phyloP scores from a whole-genome alignment of 2,329 filamentous ascomycete species.

The Magnaporthiopsis rhizophila region DNA sequence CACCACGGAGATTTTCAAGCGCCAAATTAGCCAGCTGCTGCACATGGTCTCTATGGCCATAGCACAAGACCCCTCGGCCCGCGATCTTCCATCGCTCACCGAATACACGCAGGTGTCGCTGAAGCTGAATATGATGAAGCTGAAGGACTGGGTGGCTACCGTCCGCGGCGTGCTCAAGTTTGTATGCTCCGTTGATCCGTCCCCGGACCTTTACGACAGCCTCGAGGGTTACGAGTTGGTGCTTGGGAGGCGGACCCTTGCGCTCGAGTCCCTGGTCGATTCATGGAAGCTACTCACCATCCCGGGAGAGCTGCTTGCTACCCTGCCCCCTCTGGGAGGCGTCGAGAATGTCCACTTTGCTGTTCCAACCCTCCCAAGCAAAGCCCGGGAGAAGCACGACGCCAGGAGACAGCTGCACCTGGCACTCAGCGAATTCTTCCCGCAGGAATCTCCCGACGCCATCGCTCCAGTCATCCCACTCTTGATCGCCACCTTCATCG shows the following conservation, averaged over 20 bases:
- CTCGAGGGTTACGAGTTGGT: conserved; percentile 20
- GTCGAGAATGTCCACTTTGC: conserved; percentile 16
- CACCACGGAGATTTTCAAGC: conserved; percentile 24
- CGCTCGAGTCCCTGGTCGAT: conserved; percentile 31
- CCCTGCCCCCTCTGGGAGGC: not conserved
- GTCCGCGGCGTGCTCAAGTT: conserved; percentile 24
- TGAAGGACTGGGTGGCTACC: conserved; percentile 24
- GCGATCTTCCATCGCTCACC: conserved; percentile 27
- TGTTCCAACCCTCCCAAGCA: conserved; percentile 13
- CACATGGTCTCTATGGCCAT: conserved; percentile 24
- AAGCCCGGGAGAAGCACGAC: not conserved
- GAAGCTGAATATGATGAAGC: conserved; percentile 25
- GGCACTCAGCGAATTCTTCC: conserved; percentile 27
- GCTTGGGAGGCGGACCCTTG: conserved; percentile 21
- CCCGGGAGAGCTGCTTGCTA: conserved; percentile 14
- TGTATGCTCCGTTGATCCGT: conserved; percentile 21
- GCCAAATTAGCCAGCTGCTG: conserved; percentile 21
- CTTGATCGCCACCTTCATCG: conserved; percentile 29
- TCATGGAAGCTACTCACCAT: conserved; percentile 32
- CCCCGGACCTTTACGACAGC: conserved; percentile 16
- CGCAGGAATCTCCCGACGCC: conserved; percentile 19
- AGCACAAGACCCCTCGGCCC: conserved; percentile 20
- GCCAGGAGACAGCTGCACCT: not conserved
- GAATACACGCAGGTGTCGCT: conserved; percentile 28
- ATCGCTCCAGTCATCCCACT: conserved; percentile 23